These are phyloP conservation scores for Xylaria sp. DNA, from an alignment of 2,329 filamentous ascomycete species.

Conservation along the genomic window DNA sequence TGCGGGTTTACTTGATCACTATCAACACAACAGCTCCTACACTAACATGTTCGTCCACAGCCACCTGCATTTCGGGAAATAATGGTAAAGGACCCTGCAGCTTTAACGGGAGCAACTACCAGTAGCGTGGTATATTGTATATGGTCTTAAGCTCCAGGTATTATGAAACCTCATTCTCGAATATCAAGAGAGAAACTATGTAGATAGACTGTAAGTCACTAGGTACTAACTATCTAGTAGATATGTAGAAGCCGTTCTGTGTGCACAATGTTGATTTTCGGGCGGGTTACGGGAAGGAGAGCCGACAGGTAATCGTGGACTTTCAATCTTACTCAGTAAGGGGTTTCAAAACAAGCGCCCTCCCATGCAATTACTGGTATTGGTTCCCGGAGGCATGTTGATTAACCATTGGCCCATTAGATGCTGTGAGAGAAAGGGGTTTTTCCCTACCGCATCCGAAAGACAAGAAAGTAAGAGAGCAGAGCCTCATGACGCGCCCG, in stretches of 20 bases:
- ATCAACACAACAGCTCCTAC: not conserved
- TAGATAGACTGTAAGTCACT: too few relatives aligned
- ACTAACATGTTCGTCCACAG: conserved; percentile 26
- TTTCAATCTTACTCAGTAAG: too few relatives aligned
- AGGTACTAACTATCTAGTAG: too few relatives aligned
- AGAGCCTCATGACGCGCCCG: conserved; percentile 27
- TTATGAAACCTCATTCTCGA: not conserved
- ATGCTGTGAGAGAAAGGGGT: conserved; percentile 35
- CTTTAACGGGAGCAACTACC: not conserved
- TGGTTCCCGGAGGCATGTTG: not conserved
- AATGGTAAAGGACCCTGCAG: conserved; percentile 28
- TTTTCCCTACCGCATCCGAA: conserved; percentile 23
- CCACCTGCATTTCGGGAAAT: conserved; percentile 33
- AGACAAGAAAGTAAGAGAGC: conserved; percentile 27
- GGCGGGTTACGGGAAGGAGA: not conserved
- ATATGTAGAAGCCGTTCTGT: too few relatives aligned
- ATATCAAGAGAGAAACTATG: not conserved
- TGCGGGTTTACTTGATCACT: not conserved
- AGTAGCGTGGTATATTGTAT: not conserved
- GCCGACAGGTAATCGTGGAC: not conserved
- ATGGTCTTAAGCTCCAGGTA: too few relatives aligned
- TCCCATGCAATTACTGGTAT: not conserved
- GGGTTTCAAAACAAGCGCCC: not conserved
- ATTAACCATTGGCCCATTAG: not conserved
- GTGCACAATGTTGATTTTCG: not conserved